Base-by-base conservation (phyloP, 2,329 filamentous ascomycete genomes). In the Gremmenia infestans region DNA sequence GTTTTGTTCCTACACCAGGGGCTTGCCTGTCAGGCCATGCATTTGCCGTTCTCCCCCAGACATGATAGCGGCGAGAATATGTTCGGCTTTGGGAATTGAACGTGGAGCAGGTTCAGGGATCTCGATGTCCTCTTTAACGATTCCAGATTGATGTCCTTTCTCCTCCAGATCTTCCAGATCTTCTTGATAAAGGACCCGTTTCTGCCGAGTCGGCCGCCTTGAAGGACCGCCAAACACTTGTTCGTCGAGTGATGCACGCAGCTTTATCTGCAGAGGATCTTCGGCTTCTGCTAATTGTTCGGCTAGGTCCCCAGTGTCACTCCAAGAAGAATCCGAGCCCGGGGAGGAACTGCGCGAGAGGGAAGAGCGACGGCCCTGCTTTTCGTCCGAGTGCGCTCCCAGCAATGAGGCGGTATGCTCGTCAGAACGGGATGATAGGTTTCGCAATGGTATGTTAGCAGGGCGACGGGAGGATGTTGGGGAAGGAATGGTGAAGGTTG, bases 11-110 rank as follows among this genome's bases (percentile, higher is more conserved):
- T 82, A 97, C 87, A 99, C 82, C 69, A 99, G 80, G 74, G 93
- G 86, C 79, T 95, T 96, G 76, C 94, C 94, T 68, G 95, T 96
- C 66, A 99, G 82, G 79, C 94, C 94, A 76, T 94, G 89, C 68
- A 91, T 87, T 71, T 88, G 85, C 70, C 82, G 79, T 65, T 85
- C 81, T 62, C 89, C 85, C 71, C 86, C 85, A 64, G 91, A 85
- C 92, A 99, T 97, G 81, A 95, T 87, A 78, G 79, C 74, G 65
- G 88, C 89, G 67, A 97, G 75, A 63, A 89, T 73, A 69, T 85
- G 87, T 72, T 92, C 83, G 61, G 77, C 81, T 66, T 80, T 81
- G 53, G 83, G 81, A 60, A 91, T 83, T 59, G 74, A 81, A 64
- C 81, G 81, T 48, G 80, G 81, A 51, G 78, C 74, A 57, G 88